Percentiles rank a stretch among this genome's conserved stretches.
phyloP scores from a whole-genome alignment of 2,329 filamentous ascomycete genomes.

The Harringtonia lauricola region DNA sequence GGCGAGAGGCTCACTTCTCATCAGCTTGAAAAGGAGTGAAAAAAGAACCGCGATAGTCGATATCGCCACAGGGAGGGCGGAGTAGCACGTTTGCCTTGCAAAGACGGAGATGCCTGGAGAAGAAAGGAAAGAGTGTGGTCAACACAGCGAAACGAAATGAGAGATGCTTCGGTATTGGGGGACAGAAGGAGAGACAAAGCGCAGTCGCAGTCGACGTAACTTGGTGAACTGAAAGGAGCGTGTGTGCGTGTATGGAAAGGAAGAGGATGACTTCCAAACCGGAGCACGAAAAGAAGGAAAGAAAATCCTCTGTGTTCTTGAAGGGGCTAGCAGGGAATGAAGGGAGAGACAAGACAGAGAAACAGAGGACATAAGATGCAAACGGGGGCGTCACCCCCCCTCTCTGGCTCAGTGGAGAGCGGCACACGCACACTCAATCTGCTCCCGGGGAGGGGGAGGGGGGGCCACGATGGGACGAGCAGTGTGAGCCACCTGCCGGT shows the following conservation, averaged over 20 bases:
- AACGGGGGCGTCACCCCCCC: no score
- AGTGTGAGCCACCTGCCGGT: not conserved
- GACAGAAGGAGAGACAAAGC: not conserved
- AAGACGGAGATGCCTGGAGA: not conserved
- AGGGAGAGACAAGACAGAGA: not conserved
- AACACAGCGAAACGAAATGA: conserved; percentile 5
- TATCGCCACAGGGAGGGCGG: not conserved
- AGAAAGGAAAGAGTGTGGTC: conserved; percentile 6
- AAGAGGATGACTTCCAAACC: not conserved
- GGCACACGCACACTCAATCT: not conserved
- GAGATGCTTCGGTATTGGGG: not conserved
- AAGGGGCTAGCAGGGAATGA: not conserved
- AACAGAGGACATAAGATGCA: not conserved
- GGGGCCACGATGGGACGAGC: not conserved
- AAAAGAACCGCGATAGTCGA: not conserved
- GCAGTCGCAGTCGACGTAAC: not conserved
- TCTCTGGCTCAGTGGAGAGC: not conserved
- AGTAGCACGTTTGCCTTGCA: not conserved
- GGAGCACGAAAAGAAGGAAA: not conserved
- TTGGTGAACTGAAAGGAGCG: not conserved
- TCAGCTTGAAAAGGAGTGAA: not conserved
- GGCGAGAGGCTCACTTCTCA: no score
- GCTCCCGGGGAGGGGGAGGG: not conserved
- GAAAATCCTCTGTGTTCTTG: not conserved
- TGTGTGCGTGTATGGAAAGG: not conserved